Conservation (phyloP, 1,284 basidiomycete species). For the Microbotryum violaceum region DNA sequence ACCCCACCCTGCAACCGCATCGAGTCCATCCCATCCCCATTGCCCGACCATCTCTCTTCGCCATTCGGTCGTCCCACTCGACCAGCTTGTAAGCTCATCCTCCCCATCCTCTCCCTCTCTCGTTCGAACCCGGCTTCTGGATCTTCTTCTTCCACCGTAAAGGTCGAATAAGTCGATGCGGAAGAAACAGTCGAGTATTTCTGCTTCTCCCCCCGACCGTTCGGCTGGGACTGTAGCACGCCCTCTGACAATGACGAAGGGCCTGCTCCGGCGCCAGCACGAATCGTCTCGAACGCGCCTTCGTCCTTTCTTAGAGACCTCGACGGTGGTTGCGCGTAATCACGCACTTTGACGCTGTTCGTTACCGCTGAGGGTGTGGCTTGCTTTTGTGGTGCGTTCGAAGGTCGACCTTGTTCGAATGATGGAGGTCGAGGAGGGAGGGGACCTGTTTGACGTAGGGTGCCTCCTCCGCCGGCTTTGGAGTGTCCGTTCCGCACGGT, state of each 20-base stretch:
- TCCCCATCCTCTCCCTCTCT: constrained; percentile 18
- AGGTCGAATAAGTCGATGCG: too few species aligned
- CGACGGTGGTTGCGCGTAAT: constrained; percentile 49
- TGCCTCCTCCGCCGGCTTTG: constrained; percentile 17
- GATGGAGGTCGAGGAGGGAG: constrained; percentile 2
- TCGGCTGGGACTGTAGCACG: not conserved
- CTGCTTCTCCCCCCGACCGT: not conserved
- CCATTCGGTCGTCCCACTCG: not conserved
- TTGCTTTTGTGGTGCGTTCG: too few species aligned
- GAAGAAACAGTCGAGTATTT: not conserved
- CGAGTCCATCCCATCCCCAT: not conserved
- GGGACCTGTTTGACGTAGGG: constrained; percentile 20
- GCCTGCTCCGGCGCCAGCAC: too few species aligned
- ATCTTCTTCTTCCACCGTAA: not conserved
- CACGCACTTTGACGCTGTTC: constrained; percentile 50
- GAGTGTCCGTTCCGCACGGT: constrained; percentile 58
- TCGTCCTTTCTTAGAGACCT: too few species aligned
- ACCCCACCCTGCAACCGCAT: constrained; percentile 1
- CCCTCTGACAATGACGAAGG: too few species aligned
- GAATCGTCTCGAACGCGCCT: too few species aligned
- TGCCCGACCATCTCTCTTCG: not conserved
- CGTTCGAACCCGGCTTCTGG: constrained; percentile 18
- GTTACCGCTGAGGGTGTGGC: not conserved
- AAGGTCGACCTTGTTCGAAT: constrained; percentile 5
- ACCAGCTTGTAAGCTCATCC: not conserved